These are phyloP conservation scores for Candida glucosophila DNA, from an alignment of 1,139 yeast genomes.

Conservation along the genomic window DNA sequence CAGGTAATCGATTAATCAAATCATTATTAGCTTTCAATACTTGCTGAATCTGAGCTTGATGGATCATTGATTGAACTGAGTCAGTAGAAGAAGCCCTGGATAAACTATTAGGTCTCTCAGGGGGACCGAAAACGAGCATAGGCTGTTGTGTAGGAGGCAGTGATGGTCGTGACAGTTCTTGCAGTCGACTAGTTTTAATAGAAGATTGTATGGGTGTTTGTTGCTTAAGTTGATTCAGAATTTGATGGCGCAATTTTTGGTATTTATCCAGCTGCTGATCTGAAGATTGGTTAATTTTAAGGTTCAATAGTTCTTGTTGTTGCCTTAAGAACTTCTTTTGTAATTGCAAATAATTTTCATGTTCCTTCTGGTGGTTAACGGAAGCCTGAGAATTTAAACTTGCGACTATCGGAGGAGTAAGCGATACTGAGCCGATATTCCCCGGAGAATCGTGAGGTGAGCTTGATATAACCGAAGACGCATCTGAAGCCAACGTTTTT, in stretches of 20 bases:
- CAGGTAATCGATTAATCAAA: slow-evolving; percentile 3
- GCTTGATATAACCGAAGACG: slow-evolving; percentile 10
- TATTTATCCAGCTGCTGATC: slow-evolving; percentile 8
- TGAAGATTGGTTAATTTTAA: slow-evolving; percentile 14
- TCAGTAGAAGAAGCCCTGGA: slow-evolving; percentile 9
- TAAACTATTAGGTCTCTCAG: slow-evolving; percentile 2
- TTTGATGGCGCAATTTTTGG: slow-evolving; percentile 5
- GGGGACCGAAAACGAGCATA: background rate
- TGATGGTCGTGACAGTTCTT: too few relatives aligned
- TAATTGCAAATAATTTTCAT: slow-evolving; percentile 28
- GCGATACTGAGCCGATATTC: slow-evolving; percentile 1
- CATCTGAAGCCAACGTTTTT: slow-evolving; percentile 11
- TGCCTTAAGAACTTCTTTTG: slow-evolving; percentile 32
- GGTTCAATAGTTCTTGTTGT: slow-evolving; percentile 26
- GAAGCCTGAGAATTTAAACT: slow-evolving; percentile 1
- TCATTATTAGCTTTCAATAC: slow-evolving; percentile 6
- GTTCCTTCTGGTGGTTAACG: slow-evolving; percentile 12
- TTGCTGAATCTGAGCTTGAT: slow-evolving; percentile 7
- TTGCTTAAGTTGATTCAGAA: too few relatives aligned
- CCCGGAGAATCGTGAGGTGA: slow-evolving; percentile 7
- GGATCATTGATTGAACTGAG: slow-evolving; percentile 7
- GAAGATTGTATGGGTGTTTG: too few relatives aligned
- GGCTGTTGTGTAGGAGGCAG: slow-evolving; percentile 2
- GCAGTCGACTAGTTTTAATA: too few relatives aligned
- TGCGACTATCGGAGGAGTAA: slow-evolving; percentile 3